These are phyloP conservation scores for Beauveria brongniartii DNA, from an alignment of 2,329 filamentous ascomycete genomes.

Conservation along the genomic window DNA sequence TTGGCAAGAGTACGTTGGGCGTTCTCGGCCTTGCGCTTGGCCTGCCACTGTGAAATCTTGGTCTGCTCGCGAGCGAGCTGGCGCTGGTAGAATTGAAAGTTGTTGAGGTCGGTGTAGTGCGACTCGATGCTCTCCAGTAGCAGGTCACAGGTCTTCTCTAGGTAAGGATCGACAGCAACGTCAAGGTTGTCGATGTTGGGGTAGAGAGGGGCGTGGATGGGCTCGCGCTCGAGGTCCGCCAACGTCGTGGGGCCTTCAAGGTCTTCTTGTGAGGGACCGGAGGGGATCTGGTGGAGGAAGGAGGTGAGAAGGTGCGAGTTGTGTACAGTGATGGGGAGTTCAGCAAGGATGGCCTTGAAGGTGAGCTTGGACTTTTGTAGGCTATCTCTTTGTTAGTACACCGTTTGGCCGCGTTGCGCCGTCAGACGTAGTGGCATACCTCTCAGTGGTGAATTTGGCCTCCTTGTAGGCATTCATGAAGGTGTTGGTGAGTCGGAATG, in stretches of 20 bases:
- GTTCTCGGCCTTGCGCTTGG: constrained; percentile 96
- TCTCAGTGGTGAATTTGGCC: constrained; percentile 94
- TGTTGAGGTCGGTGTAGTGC: constrained; percentile 98
- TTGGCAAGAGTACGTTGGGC: constrained; percentile 75
- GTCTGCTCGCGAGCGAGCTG: constrained; percentile 88
- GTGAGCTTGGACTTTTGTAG: constrained; percentile 90
- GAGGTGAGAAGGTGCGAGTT: constrained; percentile 96
- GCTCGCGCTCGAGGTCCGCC: constrained; percentile 63
- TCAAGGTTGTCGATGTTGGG: constrained; percentile 87
- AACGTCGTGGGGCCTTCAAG: constrained; percentile 72
- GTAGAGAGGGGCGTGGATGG: constrained; percentile 58
- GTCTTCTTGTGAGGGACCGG: constrained; percentile 51
- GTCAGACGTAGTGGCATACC: constrained; percentile 44
- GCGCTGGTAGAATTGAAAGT: constrained; percentile 94
- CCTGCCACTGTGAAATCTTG: constrained; percentile 95
- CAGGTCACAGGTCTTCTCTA: constrained; percentile 96
- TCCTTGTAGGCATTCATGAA: constrained; percentile 95
- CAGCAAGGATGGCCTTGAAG: constrained; percentile 87
- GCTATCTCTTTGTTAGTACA: constrained; percentile 36
- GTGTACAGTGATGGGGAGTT: constrained; percentile 83
- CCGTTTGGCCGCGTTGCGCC: background rate
- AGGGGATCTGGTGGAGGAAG: constrained; percentile 86
- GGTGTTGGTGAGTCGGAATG: constrained; percentile 77
- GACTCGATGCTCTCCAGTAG: constrained; percentile 94
- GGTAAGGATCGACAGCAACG: constrained; percentile 90